Percentiles rank a stretch among this genome's conserved stretches.
phyloP scores from a whole-genome alignment of 2,329 filamentous ascomycete species.

The Bipolaris oryzae region DNA sequence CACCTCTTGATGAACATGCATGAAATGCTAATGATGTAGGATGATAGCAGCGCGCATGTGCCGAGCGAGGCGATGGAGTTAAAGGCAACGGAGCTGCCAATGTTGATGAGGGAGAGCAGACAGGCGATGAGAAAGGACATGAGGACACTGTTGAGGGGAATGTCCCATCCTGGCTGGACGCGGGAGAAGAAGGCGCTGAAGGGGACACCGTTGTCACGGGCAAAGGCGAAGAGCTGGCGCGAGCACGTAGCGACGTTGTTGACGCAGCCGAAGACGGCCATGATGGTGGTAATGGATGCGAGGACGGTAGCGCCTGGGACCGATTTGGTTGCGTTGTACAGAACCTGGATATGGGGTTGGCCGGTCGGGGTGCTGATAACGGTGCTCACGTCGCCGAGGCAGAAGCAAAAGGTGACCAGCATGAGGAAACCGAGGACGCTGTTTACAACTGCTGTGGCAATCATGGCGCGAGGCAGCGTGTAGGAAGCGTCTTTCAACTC shows the following conservation, averaged over 20 bases:
- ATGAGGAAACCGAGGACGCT: constrained; percentile 49
- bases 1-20: constrained; percentile 56
- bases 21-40: constrained; percentile 51
- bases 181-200: constrained; percentile 17
- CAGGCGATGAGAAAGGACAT: constrained; percentile 50
- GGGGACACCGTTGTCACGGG: constrained; percentile 35
- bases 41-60: constrained; percentile 30
- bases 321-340: constrained; percentile 35
- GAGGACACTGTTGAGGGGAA: constrained; percentile 54
- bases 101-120: constrained; percentile 56
- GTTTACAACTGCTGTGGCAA: constrained; percentile 48
- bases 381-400: constrained; percentile 27
- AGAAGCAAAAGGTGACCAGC: constrained; percentile 41
- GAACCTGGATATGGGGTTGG: constrained; percentile 34
- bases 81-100: constrained; percentile 50
- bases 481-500: constrained; percentile 44
- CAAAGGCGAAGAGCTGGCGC: constrained; percentile 45
- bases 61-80: constrained; percentile 35
- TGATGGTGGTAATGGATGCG: constrained; percentile 33
- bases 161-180: constrained; percentile 29
- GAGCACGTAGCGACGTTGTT: constrained; percentile 38
- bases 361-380: constrained; percentile 22
- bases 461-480: constrained; percentile 50
- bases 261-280: constrained; percentile 35
- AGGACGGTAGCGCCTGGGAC: constrained; percentile 26